Evolutionary conservation across 305 asterid species (phyloP).

Genomic region (Solanum chacoense): DNA sequence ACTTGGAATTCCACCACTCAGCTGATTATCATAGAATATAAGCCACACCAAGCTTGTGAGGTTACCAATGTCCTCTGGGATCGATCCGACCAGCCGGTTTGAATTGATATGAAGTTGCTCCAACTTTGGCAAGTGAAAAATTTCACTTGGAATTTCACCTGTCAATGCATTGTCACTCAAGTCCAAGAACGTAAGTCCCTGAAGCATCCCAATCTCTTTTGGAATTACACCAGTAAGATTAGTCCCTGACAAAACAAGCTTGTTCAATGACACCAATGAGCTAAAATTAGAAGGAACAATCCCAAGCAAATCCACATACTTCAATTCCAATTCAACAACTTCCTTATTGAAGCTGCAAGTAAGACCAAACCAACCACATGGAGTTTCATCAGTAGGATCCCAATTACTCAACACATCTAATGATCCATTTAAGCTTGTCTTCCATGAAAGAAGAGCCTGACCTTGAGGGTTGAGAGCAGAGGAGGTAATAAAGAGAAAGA

Average conservation of each 20-base stretch:
- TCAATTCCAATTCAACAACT: slow-evolving; percentile 46
- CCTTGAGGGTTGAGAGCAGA: slow-evolving; percentile 47
- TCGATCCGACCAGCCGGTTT: slow-evolving; percentile 45
- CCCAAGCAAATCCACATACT: slow-evolving; percentile 56
- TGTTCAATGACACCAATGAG: slow-evolving; percentile 29
- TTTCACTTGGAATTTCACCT: slow-evolving; percentile 49
- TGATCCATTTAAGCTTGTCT: slow-evolving; percentile 43
- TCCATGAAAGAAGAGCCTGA: slow-evolving; percentile 59
- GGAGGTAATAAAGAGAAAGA: slow-evolving; percentile 9
- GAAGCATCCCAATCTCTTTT: slow-evolving; percentile 29
- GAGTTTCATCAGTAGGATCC: slow-evolving; percentile 49
- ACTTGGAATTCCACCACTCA: slow-evolving; percentile 46
- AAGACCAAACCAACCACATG: slow-evolving; percentile 72
- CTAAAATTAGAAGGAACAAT: slow-evolving; percentile 37
- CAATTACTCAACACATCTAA: slow-evolving; percentile 37
- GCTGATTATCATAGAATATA: slow-evolving; percentile 57
- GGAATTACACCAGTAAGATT: slow-evolving; percentile 70
- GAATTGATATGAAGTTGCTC: slow-evolving; percentile 44
- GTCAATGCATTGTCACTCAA: slow-evolving; percentile 55
- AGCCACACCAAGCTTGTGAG: slow-evolving; percentile 33
- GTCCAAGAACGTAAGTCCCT: slow-evolving; percentile 33
- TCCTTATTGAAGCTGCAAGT: slow-evolving; percentile 43
- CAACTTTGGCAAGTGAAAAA: slow-evolving; percentile 34
- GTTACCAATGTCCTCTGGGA: slow-evolving; percentile 48
- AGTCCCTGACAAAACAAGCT: slow-evolving; percentile 54